Evolutionary conservation across 345 rosid species (phyloP), one percentile per base, ranked within the genome.

Genomic region (Eucalyptus pauciflora): DNA sequence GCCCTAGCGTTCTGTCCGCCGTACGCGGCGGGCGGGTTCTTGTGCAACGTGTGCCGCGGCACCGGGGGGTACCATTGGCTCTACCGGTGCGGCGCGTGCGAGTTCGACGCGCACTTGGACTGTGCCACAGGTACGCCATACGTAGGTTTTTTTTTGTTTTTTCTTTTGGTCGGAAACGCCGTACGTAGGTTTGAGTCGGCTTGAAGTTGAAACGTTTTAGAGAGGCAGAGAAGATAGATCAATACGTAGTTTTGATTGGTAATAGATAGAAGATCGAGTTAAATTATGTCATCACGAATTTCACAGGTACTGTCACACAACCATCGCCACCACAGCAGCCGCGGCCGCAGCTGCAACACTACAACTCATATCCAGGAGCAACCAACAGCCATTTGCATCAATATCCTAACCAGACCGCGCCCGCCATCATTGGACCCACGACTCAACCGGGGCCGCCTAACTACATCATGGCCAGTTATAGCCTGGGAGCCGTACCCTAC

Each of bases 31-130:
- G 90, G 93, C 85, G 93, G 94, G 12, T 96, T 95, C 90, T 92
- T 94, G 2, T 96, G 95, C 60, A 95, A 95, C 43, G 56, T 95
- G 6, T 96, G 96, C 48, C 88, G 62, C 13, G 90, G 86, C 88
- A 49, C 92, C 13, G 95, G 96, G n/a, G 86, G 88, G 27, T 91
- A 92, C 51, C 94, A 94, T 27, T 96, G 98, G 98, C 92, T 96
- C 2, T 96, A 95, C 85, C 93, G 93, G 8, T 96, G 98, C 29
- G 69, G 88, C 13, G 58, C 80, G 0, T 96, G 96, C 76, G 93
- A 91, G 88, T 96, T 96, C 25, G 96, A 95, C 50, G 95, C 94
- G 50, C 96, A 95, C 87, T 24, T 95, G 67, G 92, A 89, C 45
- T 95, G 96, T 56, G 93, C 92, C 43, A 54, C 67, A 29, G 43